Base-by-base conservation (phyloP, 768 basidiomycete genomes). In the Gloeostereum incarnatum region DNA sequence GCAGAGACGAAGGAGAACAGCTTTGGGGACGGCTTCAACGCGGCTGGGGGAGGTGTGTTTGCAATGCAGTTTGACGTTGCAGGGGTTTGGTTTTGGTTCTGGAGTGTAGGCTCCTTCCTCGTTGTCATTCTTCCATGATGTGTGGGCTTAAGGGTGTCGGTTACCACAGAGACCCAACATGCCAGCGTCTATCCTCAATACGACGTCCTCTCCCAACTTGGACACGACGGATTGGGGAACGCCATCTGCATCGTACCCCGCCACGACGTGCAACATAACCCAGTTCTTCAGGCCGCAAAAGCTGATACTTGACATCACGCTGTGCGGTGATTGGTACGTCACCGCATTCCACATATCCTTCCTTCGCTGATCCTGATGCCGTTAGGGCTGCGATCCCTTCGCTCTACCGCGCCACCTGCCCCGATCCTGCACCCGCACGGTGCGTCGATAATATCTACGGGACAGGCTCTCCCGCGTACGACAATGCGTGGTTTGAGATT, bases 1-100 rank as follows among this genome's bases (percentile, higher is more conserved):
- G 55, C 59, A 3, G 78, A 82, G 51, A 71, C 68, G 0, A 67
- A 68, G 36, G 61, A 72, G 0, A 67, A 70, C 21, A 83, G 80
- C 39, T 90, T 71, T 45, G 83, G 81, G 9, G 58, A 63, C 5
- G 78, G 67, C 1, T 91, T 92, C 49, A 75, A 79, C 4, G 56
- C 59, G 9, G 70, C 69, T 6, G 80, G 80, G 13, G 88, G 89
- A 18, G 89, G 89, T 10, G 74, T 84, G 9, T 91, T 69, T 46
- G 83, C 84, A 4, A 69, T 79, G 2, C 83, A 87, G 52, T 73
- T 86, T 46, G 83, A 81, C 29, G 58, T 58, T 17, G 47, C 62
- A 23, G 68, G 67, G 40, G 49, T 57, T 11, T 61, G 51, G 45
- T 51, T 62, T 25, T 69, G 66, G 66, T 68, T 64, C 48, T 69